Evolutionary conservation across 257 asterid genomes (phyloP), one percentile per base, ranked within the genome.

Genomic region (Ilex aquifolium): DNA sequence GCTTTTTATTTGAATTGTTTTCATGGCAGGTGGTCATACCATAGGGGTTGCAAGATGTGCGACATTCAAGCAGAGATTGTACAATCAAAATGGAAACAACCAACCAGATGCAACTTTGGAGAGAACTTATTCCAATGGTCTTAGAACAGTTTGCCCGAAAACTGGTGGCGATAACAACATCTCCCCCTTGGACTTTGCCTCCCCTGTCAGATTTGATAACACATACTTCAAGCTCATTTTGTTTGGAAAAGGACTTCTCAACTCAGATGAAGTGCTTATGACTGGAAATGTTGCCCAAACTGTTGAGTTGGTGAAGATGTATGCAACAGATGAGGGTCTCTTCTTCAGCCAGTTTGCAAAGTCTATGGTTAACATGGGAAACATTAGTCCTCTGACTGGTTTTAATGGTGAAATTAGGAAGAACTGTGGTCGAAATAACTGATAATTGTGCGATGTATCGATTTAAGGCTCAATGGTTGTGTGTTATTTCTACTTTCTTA

Each of bases 361-460:
- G 9, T 90, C 97, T 30, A 90, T 90, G 95, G 77, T 79, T 11
- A 87, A 83, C 68, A 85, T 85, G 95, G 90, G 90, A 2, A 83
- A 72, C 60, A 85, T 87, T 14, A 80, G 50, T 59, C 91, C 87
- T 63, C 83, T 90, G 6, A 32, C 73, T 55, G 88, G 92, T 14
- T 56, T 66, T 0, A 61, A 73, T 1, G 94, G 94, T 8, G 95
- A 89, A 79, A 74, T 84, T n/a, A 84, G 95, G 65, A 80, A 78
- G 52, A 84, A 83, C 13, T 89, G 94, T 60, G 85, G 75, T n/a
- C 62, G 29, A 30, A 55, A 78, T 21, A 87, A 86, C 72, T 84
- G 58, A 84, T 31, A 16, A 42, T 53, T 11, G 10, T 36, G 13
- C 1, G 32, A 3, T 44, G 31, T 32, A n/a, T 44, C 65, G 32